Base-by-base conservation (phyloP, 768 basidiomycete genomes). In the Rhizopogon rudus region DNA sequence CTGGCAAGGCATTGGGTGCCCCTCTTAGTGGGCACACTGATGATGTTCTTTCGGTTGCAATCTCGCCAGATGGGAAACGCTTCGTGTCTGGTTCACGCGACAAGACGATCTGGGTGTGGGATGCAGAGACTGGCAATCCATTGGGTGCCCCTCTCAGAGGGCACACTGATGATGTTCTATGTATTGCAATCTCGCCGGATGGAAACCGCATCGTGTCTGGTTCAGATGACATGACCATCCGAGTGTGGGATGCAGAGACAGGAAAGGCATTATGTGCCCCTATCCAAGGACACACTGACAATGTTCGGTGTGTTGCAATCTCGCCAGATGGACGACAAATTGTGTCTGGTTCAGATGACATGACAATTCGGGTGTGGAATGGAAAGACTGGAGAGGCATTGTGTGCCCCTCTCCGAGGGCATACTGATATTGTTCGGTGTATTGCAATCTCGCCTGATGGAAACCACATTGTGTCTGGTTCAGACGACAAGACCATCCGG, bases 401-500 rank as follows among this genome's bases (percentile, higher is more conserved):
- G 9, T 7, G 31, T 31, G 31, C 8, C 31, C 31, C 31, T 31
- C 31, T 51, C 49, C 14, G 17, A 5, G 49, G n/a, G n/a, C 49
- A 22, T 22, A 46, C 64, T 40, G 44, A 41, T 7, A 8, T 29
- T 28, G 8, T 12, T 31, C 40, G 40, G n/a, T 14, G 17, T n/a
- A 35, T 29, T 17, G 20, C 28, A 33, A 25, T 29, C 20, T 48
- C 28, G 9, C 33, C 37, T 9, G 28, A 45, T 7, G 65, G 69
- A 0, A 54, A 56, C 44, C 61, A 61, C n/a, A 55, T 70, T 28
- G 57, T 69, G 28, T 70, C 70, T 8, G 63, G 63, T 0, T 65
- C 63, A 2, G 93, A 60, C 1, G 69, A 70, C 16, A 35, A 51
- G 41, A 65, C 57, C 6, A 61, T 70, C 37, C 68, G 66, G 20